These are phyloP conservation scores for Neonectria magnoliae DNA, from an alignment of 2,329 filamentous ascomycete genomes.

Conservation along the genomic window DNA sequence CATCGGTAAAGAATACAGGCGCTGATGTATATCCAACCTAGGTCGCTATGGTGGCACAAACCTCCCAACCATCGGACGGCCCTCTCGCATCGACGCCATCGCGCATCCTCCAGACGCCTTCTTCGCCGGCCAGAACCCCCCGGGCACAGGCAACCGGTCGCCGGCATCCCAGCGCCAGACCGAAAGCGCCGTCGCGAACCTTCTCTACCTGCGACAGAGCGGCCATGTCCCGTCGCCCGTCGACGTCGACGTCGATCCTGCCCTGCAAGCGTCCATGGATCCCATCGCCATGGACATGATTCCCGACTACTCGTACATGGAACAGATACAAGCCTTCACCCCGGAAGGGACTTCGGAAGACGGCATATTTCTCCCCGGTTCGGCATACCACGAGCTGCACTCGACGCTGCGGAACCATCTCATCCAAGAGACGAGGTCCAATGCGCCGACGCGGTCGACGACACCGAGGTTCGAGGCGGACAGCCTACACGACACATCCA, in stretches of 20 bases:
- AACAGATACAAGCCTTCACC: conserved; percentile 44
- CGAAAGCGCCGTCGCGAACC: conserved; percentile 49
- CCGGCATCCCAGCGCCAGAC: conserved; percentile 44
- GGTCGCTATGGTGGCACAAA: conserved; percentile 3
- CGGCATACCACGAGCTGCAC: conserved; percentile 58
- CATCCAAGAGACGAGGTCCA: conserved; percentile 55
- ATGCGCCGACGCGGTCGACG: conserved; percentile 46
- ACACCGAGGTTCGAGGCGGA: conserved; percentile 36
- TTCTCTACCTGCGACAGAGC: conserved; percentile 49
- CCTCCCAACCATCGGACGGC: conserved; percentile 5
- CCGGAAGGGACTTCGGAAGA: conserved; percentile 48
- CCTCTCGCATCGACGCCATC: background rate
- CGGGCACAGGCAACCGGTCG: conserved; percentile 22
- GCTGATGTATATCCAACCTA: background rate
- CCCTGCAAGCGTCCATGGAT: conserved; percentile 34
- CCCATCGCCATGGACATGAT: conserved; percentile 28
- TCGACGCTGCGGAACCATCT: conserved; percentile 56
- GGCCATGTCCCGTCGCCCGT: conserved; percentile 30
- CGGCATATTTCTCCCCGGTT: conserved; percentile 59
- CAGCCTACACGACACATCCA: conserved; percentile 4
- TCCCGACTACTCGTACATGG: conserved; percentile 39
- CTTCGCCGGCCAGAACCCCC: conserved; percentile 11
- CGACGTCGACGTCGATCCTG: conserved; percentile 32
- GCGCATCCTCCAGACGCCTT: conserved; percentile 20
- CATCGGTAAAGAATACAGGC: background rate